phyloP scores from a whole-genome alignment of 768 basidiomycete species.

The Auriculariales sp. region DNA sequence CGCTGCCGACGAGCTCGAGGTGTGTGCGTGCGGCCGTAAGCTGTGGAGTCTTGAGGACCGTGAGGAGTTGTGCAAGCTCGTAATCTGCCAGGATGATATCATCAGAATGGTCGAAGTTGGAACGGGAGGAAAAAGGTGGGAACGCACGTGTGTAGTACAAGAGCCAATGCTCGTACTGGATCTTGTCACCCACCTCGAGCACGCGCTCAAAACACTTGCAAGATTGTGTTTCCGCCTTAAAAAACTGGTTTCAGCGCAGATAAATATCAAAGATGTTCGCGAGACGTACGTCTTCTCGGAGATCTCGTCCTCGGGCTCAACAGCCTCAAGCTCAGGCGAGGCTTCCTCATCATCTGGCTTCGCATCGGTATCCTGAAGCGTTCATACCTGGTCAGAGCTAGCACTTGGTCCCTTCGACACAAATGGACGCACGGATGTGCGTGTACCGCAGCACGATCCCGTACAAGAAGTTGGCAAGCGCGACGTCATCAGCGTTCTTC shows the following conservation, averaged over 20 bases:
- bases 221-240: no score
- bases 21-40: conserved; percentile 48
- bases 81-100: conserved; percentile 40
- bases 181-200: conserved; percentile 51
- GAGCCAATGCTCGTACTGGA: conserved; percentile 77
- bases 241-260: no score
- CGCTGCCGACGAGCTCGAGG: conserved; percentile 55
- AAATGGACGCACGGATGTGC: conserved; percentile 54
- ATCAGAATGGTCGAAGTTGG: not conserved
- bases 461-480: conserved; percentile 67
- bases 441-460: conserved; percentile 75
- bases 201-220: conserved; percentile 57
- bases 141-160: conserved; percentile 79
- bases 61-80: conserved; percentile 71
- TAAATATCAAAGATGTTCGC: no score
- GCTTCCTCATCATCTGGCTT: conserved; percentile 10
- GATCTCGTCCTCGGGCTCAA: no score
- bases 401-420: no score
- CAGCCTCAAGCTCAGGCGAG: no score
- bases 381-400: no score
- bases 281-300: no score
- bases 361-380: conserved; percentile 4
- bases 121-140: not conserved
- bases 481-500: conserved; percentile 52
- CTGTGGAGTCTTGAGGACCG: conserved; percentile 51